These are phyloP conservation scores for Phalaenopsis hybrid DNA, from an alignment of 116 monocot genomes.

Conservation along the genomic window DNA sequence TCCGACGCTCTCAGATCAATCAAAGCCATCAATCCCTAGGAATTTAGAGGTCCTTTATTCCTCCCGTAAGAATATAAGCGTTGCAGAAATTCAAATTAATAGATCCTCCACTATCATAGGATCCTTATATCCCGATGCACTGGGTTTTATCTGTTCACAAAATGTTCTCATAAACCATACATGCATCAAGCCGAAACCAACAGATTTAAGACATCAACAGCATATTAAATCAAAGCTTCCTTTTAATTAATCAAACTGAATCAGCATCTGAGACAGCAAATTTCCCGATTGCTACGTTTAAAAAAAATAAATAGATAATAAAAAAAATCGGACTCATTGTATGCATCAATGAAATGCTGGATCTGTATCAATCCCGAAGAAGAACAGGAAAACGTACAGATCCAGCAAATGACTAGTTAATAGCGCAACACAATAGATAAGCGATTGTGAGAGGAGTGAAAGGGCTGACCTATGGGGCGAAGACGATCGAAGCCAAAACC, in stretches of 20 bases:
- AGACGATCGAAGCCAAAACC: background rate
- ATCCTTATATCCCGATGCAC: background rate
- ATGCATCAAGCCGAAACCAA: background rate
- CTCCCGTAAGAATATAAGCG: background rate
- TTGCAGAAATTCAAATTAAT: background rate
- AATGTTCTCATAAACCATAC: background rate
- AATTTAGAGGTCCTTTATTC: background rate
- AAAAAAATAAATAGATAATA: too few species aligned
- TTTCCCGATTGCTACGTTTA: background rate
- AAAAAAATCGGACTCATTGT: background rate
- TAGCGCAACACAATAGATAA: background rate
- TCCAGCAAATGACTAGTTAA: background rate
- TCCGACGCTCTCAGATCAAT: background rate
- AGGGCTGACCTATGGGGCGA: background rate
- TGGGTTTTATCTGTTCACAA: background rate
- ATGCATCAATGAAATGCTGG: background rate
- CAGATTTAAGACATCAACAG: background rate
- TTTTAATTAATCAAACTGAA: background rate
- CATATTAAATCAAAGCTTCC: background rate
- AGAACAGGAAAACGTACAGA: background rate
- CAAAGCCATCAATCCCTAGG: background rate
- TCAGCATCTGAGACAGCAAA: background rate
- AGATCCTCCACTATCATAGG: background rate
- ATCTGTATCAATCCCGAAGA: background rate
- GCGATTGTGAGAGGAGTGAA: background rate